These are phyloP conservation scores for Ceratobasidium sp. DNA, from an alignment of 1,284 basidiomycete genomes.

Conservation along the genomic window DNA sequence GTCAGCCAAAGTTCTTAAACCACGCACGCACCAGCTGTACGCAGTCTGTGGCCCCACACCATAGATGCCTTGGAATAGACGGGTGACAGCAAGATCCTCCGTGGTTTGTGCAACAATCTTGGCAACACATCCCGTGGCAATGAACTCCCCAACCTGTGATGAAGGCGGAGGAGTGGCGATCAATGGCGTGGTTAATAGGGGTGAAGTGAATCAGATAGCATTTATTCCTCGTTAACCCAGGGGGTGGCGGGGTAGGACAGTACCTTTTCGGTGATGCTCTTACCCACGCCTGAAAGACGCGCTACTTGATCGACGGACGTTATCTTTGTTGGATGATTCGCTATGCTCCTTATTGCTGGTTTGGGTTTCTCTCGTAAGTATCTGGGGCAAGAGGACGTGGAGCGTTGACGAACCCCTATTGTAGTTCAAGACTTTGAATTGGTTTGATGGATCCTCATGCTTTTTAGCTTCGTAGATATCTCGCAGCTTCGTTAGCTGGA, in stretches of 20 bases:
- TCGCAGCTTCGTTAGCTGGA: slow-evolving; percentile 27
- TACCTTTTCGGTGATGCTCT: slow-evolving; percentile 78
- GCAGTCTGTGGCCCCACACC: slow-evolving; percentile 78
- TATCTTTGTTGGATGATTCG: slow-evolving; percentile 66
- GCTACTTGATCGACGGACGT: slow-evolving; percentile 67
- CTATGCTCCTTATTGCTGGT: slow-evolving; percentile 63
- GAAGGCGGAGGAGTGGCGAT: slow-evolving; percentile 7
- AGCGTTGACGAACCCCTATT: slow-evolving; percentile 26
- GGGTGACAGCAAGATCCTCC: slow-evolving; percentile 61
- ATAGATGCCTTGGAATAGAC: slow-evolving; percentile 79
- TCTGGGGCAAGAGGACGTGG: not conserved
- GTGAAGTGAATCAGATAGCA: slow-evolving; percentile 22
- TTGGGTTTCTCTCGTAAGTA: not conserved
- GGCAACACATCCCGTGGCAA: slow-evolving; percentile 68
- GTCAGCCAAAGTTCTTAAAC: slow-evolving; percentile 81
- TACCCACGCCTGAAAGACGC: slow-evolving; percentile 70
- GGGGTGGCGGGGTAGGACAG: slow-evolving; percentile 34
- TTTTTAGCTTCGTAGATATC: slow-evolving; percentile 40
- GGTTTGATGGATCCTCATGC: slow-evolving; percentile 39
- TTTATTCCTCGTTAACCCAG: slow-evolving; percentile 15
- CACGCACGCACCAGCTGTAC: slow-evolving; percentile 73
- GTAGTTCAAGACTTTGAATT: slow-evolving; percentile 40
- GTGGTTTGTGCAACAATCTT: slow-evolving; percentile 69
- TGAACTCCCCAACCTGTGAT: slow-evolving; percentile 77
- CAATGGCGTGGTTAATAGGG: slow-evolving; percentile 36